A percentile compares a stretch with the other conserved stretches of the same genome.
These are phyloP conservation scores for Didymella pomorum DNA, from an alignment of 2,329 filamentous ascomycete genomes.

Conservation along the genomic window DNA sequence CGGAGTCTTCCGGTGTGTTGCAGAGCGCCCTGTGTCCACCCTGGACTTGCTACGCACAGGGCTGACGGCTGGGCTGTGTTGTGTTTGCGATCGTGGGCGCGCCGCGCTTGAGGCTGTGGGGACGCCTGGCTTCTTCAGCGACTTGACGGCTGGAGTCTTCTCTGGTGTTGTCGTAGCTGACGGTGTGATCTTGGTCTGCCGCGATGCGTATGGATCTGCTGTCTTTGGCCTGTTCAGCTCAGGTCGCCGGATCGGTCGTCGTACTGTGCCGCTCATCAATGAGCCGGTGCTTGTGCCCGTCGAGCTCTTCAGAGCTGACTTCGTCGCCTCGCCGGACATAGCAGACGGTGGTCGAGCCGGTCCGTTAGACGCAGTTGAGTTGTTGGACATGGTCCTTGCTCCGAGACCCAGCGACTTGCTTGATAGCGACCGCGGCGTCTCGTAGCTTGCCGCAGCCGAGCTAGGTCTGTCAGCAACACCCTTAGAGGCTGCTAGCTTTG, in stretches of 20 bases:
- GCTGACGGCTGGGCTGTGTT: slow-evolving; percentile 47
- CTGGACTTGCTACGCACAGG: slow-evolving; percentile 50
- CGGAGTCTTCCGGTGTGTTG: slow-evolving; percentile 42
- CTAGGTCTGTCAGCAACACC: slow-evolving; percentile 62
- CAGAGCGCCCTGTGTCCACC: slow-evolving; percentile 32
- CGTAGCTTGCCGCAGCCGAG: slow-evolving; percentile 64
- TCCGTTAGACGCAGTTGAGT: slow-evolving; percentile 41
- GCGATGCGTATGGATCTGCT: slow-evolving; percentile 61
- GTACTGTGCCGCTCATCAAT: slow-evolving; percentile 67
- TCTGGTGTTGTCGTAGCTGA: slow-evolving; percentile 57
- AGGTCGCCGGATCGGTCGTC: slow-evolving; percentile 57
- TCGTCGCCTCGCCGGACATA: slow-evolving; percentile 45
- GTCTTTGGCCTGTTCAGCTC: slow-evolving; percentile 61
- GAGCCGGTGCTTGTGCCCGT: slow-evolving; percentile 53
- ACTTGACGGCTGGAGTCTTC: slow-evolving; percentile 53
- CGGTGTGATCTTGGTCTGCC: slow-evolving; percentile 55
- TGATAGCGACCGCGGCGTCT: slow-evolving; percentile 54
- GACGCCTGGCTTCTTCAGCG: slow-evolving; percentile 47
- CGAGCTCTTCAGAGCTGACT: slow-evolving; percentile 41
- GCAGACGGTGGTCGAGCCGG: slow-evolving; percentile 49
- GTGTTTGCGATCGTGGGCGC: slow-evolving; percentile 45
- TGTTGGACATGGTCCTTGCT: slow-evolving; percentile 38
- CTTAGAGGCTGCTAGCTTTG: slow-evolving; percentile 54
- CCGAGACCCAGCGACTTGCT: slow-evolving; percentile 44
- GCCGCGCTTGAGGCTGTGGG: slow-evolving; percentile 36